Conservation (phyloP, 306 rosid species). For the Vigna radiata region DNA sequence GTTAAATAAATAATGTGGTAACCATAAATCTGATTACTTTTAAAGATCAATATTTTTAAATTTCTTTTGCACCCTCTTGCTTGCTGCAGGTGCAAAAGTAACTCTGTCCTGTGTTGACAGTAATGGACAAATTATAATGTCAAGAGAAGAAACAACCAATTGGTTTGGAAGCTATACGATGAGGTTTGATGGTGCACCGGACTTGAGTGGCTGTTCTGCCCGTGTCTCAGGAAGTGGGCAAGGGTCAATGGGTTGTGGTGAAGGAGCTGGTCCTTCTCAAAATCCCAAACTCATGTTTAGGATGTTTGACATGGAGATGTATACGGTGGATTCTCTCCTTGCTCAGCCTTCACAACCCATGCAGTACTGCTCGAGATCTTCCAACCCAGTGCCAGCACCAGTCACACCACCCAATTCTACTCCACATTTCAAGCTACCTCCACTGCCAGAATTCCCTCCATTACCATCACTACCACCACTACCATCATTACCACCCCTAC, state of each 20-base stretch:
- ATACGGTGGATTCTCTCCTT: constrained; percentile 73
- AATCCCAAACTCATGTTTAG: constrained; percentile 75
- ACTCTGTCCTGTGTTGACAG: constrained; percentile 67
- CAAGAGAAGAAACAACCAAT: constrained; percentile 85
- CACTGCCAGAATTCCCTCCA: constrained; percentile 45
- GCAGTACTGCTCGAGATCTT: constrained; percentile 70
- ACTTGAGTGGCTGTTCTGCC: constrained; percentile 67
- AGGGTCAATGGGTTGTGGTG: constrained; percentile 62
- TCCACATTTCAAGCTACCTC: constrained; percentile 59
- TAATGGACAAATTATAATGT: constrained; percentile 63
- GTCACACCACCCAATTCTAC: constrained; percentile 42
- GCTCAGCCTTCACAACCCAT: constrained; percentile 83
- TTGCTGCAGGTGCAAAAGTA: constrained; percentile 75
- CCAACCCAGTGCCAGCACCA: constrained; percentile 54
- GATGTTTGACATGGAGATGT: constrained; percentile 77
- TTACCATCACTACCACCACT: constrained; percentile 42
- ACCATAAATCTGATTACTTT: neutral
- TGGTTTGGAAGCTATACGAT: constrained; percentile 75
- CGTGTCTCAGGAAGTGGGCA: constrained; percentile 59
- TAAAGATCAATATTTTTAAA: neutral
- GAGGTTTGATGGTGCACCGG: constrained; percentile 79
- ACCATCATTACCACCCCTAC: constrained; percentile 53
- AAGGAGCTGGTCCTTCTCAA: constrained; percentile 70
- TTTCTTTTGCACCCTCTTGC: constrained; percentile 6
- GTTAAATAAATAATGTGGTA: constrained; percentile 12